Evolutionary conservation across 2,329 filamentous ascomycete species (phyloP).

Genomic region (Talaromyces marneffei): DNA sequence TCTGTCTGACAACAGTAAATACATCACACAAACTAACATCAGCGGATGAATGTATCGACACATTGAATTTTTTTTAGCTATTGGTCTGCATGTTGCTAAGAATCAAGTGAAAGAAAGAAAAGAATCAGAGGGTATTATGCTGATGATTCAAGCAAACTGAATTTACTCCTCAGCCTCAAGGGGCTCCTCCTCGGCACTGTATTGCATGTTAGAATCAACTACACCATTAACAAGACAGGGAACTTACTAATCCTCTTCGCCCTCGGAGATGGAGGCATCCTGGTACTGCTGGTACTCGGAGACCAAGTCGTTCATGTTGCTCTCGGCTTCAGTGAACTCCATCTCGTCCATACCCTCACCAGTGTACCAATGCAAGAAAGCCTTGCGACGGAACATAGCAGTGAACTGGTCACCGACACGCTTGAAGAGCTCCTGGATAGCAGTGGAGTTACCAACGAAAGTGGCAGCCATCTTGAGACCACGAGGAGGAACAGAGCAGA

Average conservation of each 20-base stretch:
- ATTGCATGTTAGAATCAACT: constrained; percentile 17
- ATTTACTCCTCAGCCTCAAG: constrained; percentile 66
- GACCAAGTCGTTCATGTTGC: constrained; percentile 99
- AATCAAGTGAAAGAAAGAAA: not conserved
- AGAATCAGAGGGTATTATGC: constrained; percentile 16
- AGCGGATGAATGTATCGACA: constrained; percentile 6
- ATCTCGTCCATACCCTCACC: constrained; percentile 99
- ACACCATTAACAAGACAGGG: not conserved
- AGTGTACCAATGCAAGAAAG: constrained; percentile 99
- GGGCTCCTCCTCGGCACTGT: constrained; percentile 67
- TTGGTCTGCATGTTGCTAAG: not conserved
- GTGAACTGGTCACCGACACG: constrained; percentile 99
- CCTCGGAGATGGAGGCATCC: constrained; percentile 95
- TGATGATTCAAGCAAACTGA: not conserved
- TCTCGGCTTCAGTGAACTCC: constrained; percentile 99
- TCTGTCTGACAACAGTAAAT: constrained; percentile 8
- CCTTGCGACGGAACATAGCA: constrained; percentile 99
- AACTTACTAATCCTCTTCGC: constrained; percentile 78
- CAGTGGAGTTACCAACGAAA: constrained; percentile 98
- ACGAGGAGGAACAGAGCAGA: constrained; percentile 96
- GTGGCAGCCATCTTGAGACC: constrained; percentile 99
- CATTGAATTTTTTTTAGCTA: not conserved
- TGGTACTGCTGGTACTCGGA: constrained; percentile 99
- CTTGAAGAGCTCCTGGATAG: constrained; percentile 99
- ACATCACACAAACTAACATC: constrained; percentile 6